Conservation (phyloP, 768 basidiomycete genomes). For the Mycena metata region DNA sequence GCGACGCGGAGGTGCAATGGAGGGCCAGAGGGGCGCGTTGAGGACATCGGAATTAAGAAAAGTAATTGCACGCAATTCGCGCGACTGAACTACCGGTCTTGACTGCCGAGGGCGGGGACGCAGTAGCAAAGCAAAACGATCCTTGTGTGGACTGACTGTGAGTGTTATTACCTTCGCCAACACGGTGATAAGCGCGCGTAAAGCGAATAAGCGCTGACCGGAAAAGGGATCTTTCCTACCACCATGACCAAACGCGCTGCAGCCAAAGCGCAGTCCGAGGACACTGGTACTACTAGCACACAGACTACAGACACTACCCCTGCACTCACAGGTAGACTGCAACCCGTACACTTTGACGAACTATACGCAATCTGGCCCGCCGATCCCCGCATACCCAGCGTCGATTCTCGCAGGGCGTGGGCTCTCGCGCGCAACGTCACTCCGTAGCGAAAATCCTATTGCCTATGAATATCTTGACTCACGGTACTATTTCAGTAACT, state of each 20-base stretch:
- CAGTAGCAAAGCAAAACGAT: too few relatives aligned
- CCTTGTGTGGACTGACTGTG: too few relatives aligned
- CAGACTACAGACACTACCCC: not conserved
- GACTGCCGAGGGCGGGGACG: too few relatives aligned
- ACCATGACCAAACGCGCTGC: constrained; percentile 19
- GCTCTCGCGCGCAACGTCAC: constrained; percentile 53
- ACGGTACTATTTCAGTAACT: not conserved
- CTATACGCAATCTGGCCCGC: constrained; percentile 52
- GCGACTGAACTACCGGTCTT: constrained; percentile 1
- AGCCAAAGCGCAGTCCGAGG: not conserved
- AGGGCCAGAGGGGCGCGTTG: constrained; percentile 32
- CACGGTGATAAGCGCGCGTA: not conserved
- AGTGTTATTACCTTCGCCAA: too few relatives aligned
- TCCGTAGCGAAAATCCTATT: constrained; percentile 31
- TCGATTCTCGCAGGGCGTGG: constrained; percentile 54
- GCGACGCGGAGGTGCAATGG: constrained; percentile 77
- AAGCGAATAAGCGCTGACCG: not conserved
- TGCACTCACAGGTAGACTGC: constrained; percentile 7
- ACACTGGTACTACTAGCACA: not conserved
- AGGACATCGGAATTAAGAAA: constrained; percentile 16
- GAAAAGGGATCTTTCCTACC: constrained; percentile 1
- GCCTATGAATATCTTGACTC: too few relatives aligned
- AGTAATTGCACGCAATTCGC: too few relatives aligned
- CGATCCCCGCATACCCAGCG: constrained; percentile 54
- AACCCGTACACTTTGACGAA: constrained; percentile 49